phyloP scores from a whole-genome alignment of 106 monocot species.

The Amphibolis antarctica region DNA sequence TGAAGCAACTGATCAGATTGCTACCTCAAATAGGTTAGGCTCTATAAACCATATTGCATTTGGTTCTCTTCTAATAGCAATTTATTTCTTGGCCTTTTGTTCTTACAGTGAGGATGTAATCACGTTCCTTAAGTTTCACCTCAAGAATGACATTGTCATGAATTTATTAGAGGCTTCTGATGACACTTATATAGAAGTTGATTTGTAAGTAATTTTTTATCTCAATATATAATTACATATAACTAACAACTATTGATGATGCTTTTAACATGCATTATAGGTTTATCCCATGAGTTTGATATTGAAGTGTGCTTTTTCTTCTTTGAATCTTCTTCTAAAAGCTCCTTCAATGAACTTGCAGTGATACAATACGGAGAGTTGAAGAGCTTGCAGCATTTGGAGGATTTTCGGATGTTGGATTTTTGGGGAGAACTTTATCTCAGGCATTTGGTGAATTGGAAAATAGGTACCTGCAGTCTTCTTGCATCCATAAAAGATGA shows the following conservation, averaged over 20 bases:
- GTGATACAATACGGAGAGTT: constrained; percentile 47
- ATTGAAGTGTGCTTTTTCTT: not conserved
- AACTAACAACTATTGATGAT: too few species aligned
- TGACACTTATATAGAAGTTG: constrained; percentile 34
- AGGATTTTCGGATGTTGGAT: constrained; percentile 67
- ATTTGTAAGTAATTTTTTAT: constrained; percentile 53
- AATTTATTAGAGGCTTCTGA: constrained; percentile 47
- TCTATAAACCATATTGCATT: not conserved
- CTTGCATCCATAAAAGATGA: too few species aligned
- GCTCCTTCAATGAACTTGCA: constrained; percentile 11
- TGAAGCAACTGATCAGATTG: constrained; percentile 62
- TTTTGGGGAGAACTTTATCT: constrained; percentile 53
- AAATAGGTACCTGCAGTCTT: constrained; percentile 32
- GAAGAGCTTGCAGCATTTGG: constrained; percentile 76
- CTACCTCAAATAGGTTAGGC: constrained; percentile 51
- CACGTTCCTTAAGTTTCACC: constrained; percentile 78
- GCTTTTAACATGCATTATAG: too few species aligned
- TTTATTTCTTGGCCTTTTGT: not conserved
- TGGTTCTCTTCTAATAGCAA: not conserved
- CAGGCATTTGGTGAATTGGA: constrained; percentile 63
- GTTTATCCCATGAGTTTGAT: not conserved
- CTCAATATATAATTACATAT: too few species aligned
- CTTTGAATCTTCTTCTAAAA: not conserved
- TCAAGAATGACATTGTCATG: constrained; percentile 56
- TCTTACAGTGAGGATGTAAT: constrained; percentile 64